A percentile compares a stretch with the other conserved stretches of the same genome.
Conservation (phyloP, 2,329 filamentous ascomycete species). For the Knufia fluminis region DNA sequence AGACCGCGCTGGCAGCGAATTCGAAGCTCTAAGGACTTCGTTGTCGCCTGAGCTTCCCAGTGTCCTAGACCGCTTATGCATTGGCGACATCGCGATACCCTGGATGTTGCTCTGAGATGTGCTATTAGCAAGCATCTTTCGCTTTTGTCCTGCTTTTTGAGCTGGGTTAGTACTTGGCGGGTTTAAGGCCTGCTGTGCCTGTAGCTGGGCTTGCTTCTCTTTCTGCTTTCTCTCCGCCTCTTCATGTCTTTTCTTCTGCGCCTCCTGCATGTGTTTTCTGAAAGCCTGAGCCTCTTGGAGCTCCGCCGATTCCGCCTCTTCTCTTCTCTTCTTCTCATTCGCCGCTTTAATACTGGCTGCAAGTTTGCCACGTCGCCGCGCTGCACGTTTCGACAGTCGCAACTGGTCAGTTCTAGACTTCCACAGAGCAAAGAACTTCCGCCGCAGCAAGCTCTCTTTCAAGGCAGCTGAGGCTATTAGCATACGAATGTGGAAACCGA, state of each 20-base stretch:
- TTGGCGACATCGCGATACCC: constrained; percentile 48
- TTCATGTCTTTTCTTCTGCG: constrained; percentile 6
- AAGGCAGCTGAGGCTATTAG: constrained; percentile 21
- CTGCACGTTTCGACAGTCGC: constrained; percentile 29
- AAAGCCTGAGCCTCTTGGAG: constrained; percentile 19
- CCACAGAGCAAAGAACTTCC: constrained; percentile 32
- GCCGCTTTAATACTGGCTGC: constrained; percentile 20
- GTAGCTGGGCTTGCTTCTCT: constrained; percentile 9
- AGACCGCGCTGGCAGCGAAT: neutral
- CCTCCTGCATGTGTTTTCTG: constrained; percentile 15
- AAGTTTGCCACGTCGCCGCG: constrained; percentile 28
- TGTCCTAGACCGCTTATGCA: constrained; percentile 32
- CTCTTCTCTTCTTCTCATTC: constrained; percentile 17
- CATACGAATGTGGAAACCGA: neutral
- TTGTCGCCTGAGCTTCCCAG: constrained; percentile 11
- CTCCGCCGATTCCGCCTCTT: constrained; percentile 18
- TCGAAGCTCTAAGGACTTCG: constrained; percentile 4
- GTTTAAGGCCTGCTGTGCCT: neutral
- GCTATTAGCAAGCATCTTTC: constrained; percentile 16
- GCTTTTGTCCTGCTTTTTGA: constrained; percentile 20
- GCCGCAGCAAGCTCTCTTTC: constrained; percentile 25
- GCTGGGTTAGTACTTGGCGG: neutral
- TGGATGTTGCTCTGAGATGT: constrained; percentile 6
- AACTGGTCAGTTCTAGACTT: constrained; percentile 28
- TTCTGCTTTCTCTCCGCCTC: constrained; percentile 13